Evolutionary conservation across 768 basidiomycete species (phyloP), one percentile per base, ranked within the genome.

Genomic region (Xerocomellus intermedius): DNA sequence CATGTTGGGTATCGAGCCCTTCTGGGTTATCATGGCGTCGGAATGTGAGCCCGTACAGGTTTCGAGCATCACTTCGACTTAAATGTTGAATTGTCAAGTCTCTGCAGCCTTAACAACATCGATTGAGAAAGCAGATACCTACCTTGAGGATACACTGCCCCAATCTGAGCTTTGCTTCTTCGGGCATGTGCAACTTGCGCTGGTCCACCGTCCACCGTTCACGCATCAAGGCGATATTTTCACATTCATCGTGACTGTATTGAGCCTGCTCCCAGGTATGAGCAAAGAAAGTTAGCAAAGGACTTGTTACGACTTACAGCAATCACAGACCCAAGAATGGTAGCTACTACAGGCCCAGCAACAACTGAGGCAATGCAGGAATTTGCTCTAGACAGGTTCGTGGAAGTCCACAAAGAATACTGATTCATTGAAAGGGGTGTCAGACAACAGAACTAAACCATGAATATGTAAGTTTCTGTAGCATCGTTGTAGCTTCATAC

Each of bases 121-220:
- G 19, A 54, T 26, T 48, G 48, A 37, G 44, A 54, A 43, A 24
- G 47, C 26, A 38, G 32, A 33, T 21, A 39, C 32, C 26, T 36
- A 12, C 24, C 46, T 46, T 17, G 61, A 49, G 37, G 36, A 22
- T 12, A 52, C 56, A 65, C 48, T 36, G 60, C 64, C 56, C 53
- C 28, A 2, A 10, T 39, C n/a, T 39, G 46, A 41, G 24, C 44
- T 39, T 50, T 38, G 39, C 54, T 42, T 51, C 46, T 62, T 48
- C 14, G 26, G 42, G 30, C 10, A 56, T 42, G 12, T 42, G 47
- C 16, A 21, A 30, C 5, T 28, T 28, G 26, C 8, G 42, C 24
- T 21, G 26, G 48, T 13, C 13, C 28, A 22, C 12, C 21, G 48
- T 13, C 13, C 28, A 22, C 12, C 21, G 36, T 43, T 32, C 24